Base-by-base conservation (phyloP, 2,329 filamentous ascomycete species). In the Aspergillus japonicus region DNA sequence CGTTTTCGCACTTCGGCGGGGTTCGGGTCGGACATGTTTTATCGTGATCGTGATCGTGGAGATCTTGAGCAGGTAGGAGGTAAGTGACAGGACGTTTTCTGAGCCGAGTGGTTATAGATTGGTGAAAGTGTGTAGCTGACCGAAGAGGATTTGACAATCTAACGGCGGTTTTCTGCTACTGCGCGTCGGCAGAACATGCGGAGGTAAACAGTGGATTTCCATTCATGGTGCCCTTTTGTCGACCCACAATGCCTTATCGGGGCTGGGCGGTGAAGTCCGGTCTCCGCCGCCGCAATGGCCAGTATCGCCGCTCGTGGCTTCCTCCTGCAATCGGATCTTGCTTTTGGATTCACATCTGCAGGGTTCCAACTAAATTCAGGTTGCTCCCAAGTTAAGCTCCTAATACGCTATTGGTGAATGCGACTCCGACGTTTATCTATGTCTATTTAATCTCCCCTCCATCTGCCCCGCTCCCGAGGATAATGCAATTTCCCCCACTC, bases 1-100 rank as follows among this genome's bases (percentile, higher is more conserved):
- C 83, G 77, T 23, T 66, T 59, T 21, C 71, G 65, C 10, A 67
- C 66, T 62, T 73, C 65, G 1, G 67, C 56, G 52, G 68, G 62
- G 26, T 58, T 51, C 24, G 49, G 23, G 5, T 67, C 56, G 23
- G 67, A 47, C 68, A 71, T 72, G 39, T 54, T 31, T 64, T 10
- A 21, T 23, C n/a, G 3, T 4, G 44, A 7, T 29, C 5, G 14
- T 31, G 2, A 10, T 4, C 7, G 21, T 6, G 3, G 10, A 29
- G 16, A 23, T 4, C 2, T n/a, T 23, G 4, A 12, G 31, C 10
- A 5, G 26, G 23, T 54, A 29, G 5, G 16, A 19, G 23, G 47
- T 21, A 35, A 12, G 33, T 35, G 33, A 16, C 12, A 2, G 19
- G 14, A 33, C 2, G 10, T n/a, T 35, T 6, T 19, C 7, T 16